Base-by-base conservation (phyloP, 2,329 filamentous ascomycete genomes). In the Aspergillus ustus region DNA sequence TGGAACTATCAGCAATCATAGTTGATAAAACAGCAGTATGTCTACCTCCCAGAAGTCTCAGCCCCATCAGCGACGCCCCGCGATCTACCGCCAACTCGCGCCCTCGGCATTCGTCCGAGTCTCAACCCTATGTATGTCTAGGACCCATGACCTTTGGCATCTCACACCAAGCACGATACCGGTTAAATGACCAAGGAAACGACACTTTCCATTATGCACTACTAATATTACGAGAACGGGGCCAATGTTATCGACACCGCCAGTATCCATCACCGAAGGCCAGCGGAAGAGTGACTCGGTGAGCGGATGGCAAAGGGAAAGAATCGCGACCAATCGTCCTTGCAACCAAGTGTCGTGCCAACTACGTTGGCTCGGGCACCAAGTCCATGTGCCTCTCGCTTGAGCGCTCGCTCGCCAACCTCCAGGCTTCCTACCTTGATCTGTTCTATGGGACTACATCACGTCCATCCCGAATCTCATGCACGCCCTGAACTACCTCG, bases 401-500 rank as follows among this genome's bases (percentile, higher is more conserved):
- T 2, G 67, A 75, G 1, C 66, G 59, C 0, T 71, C 66, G 4
- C 63, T 79, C 17, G 65, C 64, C 20, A 75, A 74, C 20, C 63
- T 79, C 4, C 67, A 73, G 61, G 77, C 75, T 0, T 51, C 40
- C 25, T 79, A 79, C 49, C 71, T 79, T 45, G 77, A 79, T 62
- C 20, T 79, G 17, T 19, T 28, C 11, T 56, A 56, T 91, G 88
- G 87, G 89, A 91, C 71, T 89, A 82, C 69, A 85, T 82, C 19
- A 87, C 86, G 22, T 83, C 82, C 0, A 85, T 91, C 53, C 80
- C 84, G 0, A 88, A 91, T 70, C 56, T 91, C 51, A 91, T 91
- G 89, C 86, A 90, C 58, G 81, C 81, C 1, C 79, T 91, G n/a
- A 75, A 88, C 11, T 91, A 91, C 66, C 80, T 91, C 0, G 89